Base-by-base conservation (phyloP, 805 yeast genomes). In the Allodekkera sacchari region DNA sequence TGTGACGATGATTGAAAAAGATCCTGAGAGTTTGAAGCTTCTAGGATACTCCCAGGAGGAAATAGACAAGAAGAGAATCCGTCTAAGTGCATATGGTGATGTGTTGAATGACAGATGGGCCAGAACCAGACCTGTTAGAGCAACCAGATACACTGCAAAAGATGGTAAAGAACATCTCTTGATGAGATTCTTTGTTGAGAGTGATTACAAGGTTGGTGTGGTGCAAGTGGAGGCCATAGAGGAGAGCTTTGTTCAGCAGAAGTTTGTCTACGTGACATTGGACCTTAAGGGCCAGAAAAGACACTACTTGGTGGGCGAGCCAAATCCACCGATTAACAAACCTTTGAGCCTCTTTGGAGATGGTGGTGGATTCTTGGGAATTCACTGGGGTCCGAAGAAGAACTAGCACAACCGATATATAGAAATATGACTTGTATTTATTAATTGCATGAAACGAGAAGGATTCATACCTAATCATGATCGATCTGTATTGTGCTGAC, bases 141-240 rank as follows among this genome's bases (percentile, higher is more conserved):
- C 92, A 10, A 70, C 83, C 34, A 66, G 77, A 37, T 58, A 73
- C 34, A 47, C 50, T 1, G 94, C 81, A 32, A 69, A 73, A 38
- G 78, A 79, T 36, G 94, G 95, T 2, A 73, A 76, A 44, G 92
- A 83, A 43, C 94, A 82, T 44, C 65, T 83, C 45, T 64, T 76
- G 36, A 81, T 88, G 92, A 76, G 80, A 52, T 87, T 87, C 57
- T 87, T 81, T 48, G 89, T 88, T 25, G 88, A 83, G 52, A 77
- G 94, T 25, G 69, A 68, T 20, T 53, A 63, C 15, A 71, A 62
- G 33, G 70, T 70, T 38, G 96, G 84, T 8, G 63, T 77, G 11
- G 94, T 82, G 3, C 75, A 78, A 36, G 66, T 85, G 44, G 96
- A 88, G 56, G 89, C 92, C 32, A 64, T 82, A 25, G 85, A 81